These are phyloP conservation scores for Melastoma malabathricum DNA, from an alignment of 345 rosid species.

Conservation along the genomic window DNA sequence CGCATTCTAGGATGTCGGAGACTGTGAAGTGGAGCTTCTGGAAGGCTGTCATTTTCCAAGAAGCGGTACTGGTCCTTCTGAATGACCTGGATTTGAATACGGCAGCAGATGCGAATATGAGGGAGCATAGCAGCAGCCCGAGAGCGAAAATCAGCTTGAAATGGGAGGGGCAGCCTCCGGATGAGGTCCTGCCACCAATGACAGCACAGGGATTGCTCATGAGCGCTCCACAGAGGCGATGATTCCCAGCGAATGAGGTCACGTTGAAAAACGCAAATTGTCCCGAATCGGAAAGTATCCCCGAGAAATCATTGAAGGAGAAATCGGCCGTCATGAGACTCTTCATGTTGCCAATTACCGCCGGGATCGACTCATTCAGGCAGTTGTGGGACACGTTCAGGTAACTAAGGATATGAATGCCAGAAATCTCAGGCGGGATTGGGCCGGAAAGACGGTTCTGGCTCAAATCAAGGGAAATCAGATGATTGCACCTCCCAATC, in stretches of 20 bases:
- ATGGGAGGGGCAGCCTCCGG: conserved; percentile 15
- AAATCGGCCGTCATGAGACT: conserved; percentile 75
- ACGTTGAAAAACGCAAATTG: conserved; percentile 69
- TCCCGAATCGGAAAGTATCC: conserved; percentile 62
- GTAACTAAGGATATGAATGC: conserved; percentile 52
- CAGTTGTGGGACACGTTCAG: conserved; percentile 76
- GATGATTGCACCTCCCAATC: conserved; percentile 39
- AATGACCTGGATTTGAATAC: conserved; percentile 43
- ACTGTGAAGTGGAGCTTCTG: conserved; percentile 67
- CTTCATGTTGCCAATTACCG: conserved; percentile 55
- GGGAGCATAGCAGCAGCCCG: conserved; percentile 56
- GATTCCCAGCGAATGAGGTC: conserved; percentile 72
- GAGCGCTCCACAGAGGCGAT: conserved; percentile 73
- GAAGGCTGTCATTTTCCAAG: conserved; percentile 80
- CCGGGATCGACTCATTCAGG: conserved; percentile 47
- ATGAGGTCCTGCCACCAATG: conserved; percentile 19
- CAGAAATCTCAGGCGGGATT: conserved; percentile 40
- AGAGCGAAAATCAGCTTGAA: conserved; percentile 71
- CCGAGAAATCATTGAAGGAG: conserved; percentile 75
- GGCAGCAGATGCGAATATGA: conserved; percentile 50
- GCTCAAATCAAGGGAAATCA: conserved; percentile 49
- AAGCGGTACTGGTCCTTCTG: conserved; percentile 22
- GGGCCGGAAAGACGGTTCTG: conserved; percentile 54
- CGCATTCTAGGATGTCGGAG: conserved; percentile 68
- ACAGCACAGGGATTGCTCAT: conserved; percentile 47